phyloP scores from a whole-genome alignment of 192 early-diverging fungal genomes.

The Anaeromyces robustus region DNA sequence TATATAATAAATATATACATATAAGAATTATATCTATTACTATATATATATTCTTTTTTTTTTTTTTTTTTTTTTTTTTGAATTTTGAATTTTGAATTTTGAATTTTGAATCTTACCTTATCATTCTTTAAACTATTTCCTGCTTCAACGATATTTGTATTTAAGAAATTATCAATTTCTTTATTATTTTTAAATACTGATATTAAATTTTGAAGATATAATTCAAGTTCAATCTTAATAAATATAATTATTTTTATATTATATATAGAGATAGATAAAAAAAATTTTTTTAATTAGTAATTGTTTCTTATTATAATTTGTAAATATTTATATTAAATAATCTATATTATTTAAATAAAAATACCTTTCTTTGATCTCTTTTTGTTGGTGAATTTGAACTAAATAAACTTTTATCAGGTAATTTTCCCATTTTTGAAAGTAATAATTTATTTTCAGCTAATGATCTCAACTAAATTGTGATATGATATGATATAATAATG shows the following conservation, averaged over 20 bases:
- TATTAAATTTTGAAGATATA: conserved; percentile 62
- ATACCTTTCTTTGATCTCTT: conserved; percentile 66
- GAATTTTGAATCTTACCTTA: background rate
- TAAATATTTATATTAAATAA: background rate
- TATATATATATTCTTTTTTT: no score
- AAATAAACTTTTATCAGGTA: conserved; percentile 76
- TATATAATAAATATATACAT: no score
- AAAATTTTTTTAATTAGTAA: no score
- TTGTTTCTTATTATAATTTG: background rate
- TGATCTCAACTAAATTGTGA: background rate
- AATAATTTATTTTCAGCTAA: background rate
- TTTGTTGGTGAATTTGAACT: conserved; percentile 66
- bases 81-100: no score
- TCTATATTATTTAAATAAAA: conserved; percentile 6
- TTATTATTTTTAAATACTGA: conserved; percentile 26
- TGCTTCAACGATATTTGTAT: conserved; percentile 36
- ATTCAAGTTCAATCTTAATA: conserved; percentile 48
- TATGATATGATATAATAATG: no score
- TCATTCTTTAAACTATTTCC: background rate
- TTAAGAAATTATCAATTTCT: conserved; percentile 48
- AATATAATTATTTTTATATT: background rate
- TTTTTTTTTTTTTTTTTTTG: background rate
- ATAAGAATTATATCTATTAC: no score
- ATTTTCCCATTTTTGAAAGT: conserved; percentile 40
- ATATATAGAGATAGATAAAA: no score